Conservation (phyloP, 2,329 filamentous ascomycete species). For the Cladosporium velox region DNA sequence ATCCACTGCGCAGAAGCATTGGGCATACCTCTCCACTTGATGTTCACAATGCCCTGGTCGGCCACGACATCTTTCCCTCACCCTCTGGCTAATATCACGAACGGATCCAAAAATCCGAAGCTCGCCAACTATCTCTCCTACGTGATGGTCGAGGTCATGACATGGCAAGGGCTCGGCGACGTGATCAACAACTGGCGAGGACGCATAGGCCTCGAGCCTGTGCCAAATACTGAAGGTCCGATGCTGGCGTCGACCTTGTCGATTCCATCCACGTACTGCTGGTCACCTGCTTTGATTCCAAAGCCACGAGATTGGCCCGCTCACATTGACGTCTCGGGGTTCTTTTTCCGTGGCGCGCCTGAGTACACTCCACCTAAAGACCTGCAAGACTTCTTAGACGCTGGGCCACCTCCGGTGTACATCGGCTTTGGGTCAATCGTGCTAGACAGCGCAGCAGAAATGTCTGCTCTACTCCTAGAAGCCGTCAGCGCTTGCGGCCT, state of each 20-base stretch:
- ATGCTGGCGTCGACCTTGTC: conserved; percentile 71
- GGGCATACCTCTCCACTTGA: conserved; percentile 69
- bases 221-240: conserved; percentile 76
- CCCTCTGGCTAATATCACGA: conserved; percentile 73
- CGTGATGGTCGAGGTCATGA: conserved; percentile 76
- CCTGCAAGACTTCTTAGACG: conserved; percentile 63
- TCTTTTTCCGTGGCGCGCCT: conserved; percentile 66
- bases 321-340: conserved; percentile 71
- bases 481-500: conserved; percentile 57
- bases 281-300: conserved; percentile 35
- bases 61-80: conserved; percentile 76
- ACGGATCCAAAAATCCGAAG: conserved; percentile 68
- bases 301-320: conserved; percentile 40
- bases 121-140: conserved; percentile 83
- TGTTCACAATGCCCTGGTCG: conserved; percentile 67
- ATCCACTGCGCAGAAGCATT: conserved; percentile 78
- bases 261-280: conserved; percentile 73
- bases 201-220: conserved; percentile 69
- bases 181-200: conserved; percentile 74
- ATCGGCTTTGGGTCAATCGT: conserved; percentile 82
- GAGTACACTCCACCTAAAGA: conserved; percentile 65
- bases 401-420: conserved; percentile 71
- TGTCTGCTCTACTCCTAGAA: conserved; percentile 70
- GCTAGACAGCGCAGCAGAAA: conserved; percentile 68
- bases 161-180: conserved; percentile 66